Evolutionary conservation across 257 asterid genomes (phyloP).

Genomic region (Thymus mandschuricus): DNA sequence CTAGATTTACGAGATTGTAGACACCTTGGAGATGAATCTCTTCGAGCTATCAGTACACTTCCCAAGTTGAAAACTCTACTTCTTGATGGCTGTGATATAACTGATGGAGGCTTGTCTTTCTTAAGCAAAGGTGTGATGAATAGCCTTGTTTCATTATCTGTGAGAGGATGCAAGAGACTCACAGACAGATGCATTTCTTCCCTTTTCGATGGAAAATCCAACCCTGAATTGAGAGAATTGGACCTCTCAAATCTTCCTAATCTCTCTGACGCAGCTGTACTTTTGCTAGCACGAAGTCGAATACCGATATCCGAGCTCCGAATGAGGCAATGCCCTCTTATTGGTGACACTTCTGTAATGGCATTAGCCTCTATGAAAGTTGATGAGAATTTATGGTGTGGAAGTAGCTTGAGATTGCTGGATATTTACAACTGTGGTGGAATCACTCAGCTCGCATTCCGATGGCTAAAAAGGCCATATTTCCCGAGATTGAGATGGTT

Average conservation of each 20-base stretch:
- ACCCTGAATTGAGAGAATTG: slow-evolving; percentile 61
- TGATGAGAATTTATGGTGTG: slow-evolving; percentile 62
- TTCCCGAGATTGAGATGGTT: slow-evolving; percentile 93
- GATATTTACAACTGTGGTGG: slow-evolving; percentile 92
- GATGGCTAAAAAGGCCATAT: slow-evolving; percentile 89
- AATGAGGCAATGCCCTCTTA: slow-evolving; percentile 87
- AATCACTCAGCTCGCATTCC: slow-evolving; percentile 69
- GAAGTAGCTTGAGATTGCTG: slow-evolving; percentile 72
- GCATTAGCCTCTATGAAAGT: slow-evolving; percentile 86
- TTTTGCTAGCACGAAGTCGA: slow-evolving; percentile 64
- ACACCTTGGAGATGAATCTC: slow-evolving; percentile 82
- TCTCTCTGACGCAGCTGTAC: slow-evolving; percentile 73
- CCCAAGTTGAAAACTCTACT: slow-evolving; percentile 71
- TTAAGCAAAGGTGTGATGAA: slow-evolving; percentile 62
- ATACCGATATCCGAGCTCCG: slow-evolving; percentile 76
- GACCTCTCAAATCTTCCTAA: slow-evolving; percentile 86
- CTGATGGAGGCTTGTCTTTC: slow-evolving; percentile 74
- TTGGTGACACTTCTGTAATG: slow-evolving; percentile 83
- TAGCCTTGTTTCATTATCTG: slow-evolving; percentile 68
- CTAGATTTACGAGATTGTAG: slow-evolving; percentile 89
- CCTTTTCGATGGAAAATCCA: slow-evolving; percentile 58
- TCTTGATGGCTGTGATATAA: slow-evolving; percentile 82
- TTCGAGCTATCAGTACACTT: slow-evolving; percentile 62
- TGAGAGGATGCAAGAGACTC: slow-evolving; percentile 90
- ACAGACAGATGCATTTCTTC: slow-evolving; percentile 74